Evolutionary conservation across 1,284 basidiomycete genomes (phyloP), one percentile per base, ranked within the genome.

Genomic region (Leccinum pallidistipes): DNA sequence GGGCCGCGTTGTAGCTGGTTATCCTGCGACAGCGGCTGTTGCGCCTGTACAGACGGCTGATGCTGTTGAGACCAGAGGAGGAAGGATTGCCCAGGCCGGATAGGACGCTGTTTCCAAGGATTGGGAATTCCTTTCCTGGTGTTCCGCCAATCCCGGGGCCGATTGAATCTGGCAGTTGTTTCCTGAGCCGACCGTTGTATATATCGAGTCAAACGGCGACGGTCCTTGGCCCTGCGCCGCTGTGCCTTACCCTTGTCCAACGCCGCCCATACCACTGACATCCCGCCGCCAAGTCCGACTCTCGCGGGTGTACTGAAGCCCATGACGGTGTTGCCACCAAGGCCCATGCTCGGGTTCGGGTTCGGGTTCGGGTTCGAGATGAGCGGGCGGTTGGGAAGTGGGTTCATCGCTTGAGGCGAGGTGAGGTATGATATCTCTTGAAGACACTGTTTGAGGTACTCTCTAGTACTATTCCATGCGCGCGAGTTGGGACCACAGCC

Each of bases 351-450:
- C 58, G 88, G 80, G 59, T 84, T 81, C 21, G 21, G 21, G 21
- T 21, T 21, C 24, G 24, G 24, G 24, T 24, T 24, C 18, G 85
- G 76, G 70, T 85, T 90, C 68, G 84, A 86, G 63, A 91, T 79
- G 57, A 91, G 80, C 1, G 93, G 89, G 62, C 92, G 86, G 61
- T 94, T 91, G 0, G 95, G 94, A 38, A 99, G 82, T 40, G 97
- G 97, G 74, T 99, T 99, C 81, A 99, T 89, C 3, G 97, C 96
- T 73, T 97, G 92, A 1, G 95, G 89, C 2, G 95, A 98, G 1
- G 97, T 99, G 57, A 99, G 81, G 76, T 99, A 99, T 8, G 94
- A 93, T 68, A 99, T 94, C 81, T 99, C 97, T 79, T 98, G 97
- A 40, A 99, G 81, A 78, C 97, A 97, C 87, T 99, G 97, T 78